A percentile compares a stretch with the other conserved stretches of the same genome.
phyloP scores from a whole-genome alignment of 352 stramenopile species.

The Globisporangium splendens region DNA sequence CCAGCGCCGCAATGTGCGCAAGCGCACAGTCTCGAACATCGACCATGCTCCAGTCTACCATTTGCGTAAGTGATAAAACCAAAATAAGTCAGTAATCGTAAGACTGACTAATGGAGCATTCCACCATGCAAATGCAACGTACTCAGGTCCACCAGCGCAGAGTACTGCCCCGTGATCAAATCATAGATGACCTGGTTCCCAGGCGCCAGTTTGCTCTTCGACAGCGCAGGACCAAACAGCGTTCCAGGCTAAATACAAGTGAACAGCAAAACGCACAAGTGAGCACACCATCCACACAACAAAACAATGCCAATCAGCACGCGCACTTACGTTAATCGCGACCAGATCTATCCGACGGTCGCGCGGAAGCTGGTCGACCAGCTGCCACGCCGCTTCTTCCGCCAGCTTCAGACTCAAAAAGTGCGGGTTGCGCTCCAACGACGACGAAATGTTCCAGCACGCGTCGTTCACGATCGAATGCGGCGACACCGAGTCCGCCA shows the following conservation, averaged over 20 bases:
- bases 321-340: constrained; percentile 67
- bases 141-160: constrained; percentile 83
- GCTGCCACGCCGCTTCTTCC: constrained; percentile 84
- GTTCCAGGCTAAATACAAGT: constrained; percentile 54
- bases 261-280: not conserved
- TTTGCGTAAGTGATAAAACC: too few relatives aligned
- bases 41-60: constrained; percentile 77
- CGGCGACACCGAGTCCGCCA: constrained; percentile 74
- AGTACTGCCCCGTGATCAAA: constrained; percentile 83
- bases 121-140: constrained; percentile 5
- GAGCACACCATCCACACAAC: not conserved
- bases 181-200: constrained; percentile 89
- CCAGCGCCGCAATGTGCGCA: constrained; percentile 76
- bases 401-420: constrained; percentile 86
- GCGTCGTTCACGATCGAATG: constrained; percentile 83
- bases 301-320: constrained; percentile 2
- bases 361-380: constrained; percentile 80
- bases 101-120: too few relatives aligned
- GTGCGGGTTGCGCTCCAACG: constrained; percentile 82
- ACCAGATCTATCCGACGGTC: constrained; percentile 84
- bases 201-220: constrained; percentile 76
- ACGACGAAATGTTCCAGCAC: constrained; percentile 84
- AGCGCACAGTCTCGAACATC: constrained; percentile 82
- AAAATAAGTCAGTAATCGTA: too few relatives aligned
- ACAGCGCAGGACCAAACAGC: constrained; percentile 77